A percentile compares a stretch with the other conserved stretches of the same genome.
Conservation (phyloP, 2,329 filamentous ascomycete species). For the Colletotrichum nymphaeae region DNA sequence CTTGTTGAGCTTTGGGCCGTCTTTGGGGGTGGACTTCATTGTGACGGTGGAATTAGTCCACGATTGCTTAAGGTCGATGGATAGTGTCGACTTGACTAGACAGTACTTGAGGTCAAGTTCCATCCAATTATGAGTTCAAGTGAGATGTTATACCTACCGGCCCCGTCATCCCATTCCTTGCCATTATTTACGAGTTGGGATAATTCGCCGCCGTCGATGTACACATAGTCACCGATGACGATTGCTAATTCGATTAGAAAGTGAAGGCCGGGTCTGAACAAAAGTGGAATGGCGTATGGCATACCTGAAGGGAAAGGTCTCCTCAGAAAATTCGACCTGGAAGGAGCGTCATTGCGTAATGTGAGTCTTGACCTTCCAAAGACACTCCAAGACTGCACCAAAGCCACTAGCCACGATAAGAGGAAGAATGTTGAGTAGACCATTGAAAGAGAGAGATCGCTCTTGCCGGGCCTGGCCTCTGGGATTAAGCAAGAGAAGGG, state of each 20-base stretch:
- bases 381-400: background rate
- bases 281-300: background rate
- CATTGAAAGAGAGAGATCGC: too few species aligned
- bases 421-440: background rate
- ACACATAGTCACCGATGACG: constrained; percentile 50
- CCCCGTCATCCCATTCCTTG: too few species aligned
- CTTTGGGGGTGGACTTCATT: too few species aligned
- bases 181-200: constrained; percentile 34
- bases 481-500: background rate
- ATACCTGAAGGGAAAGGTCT: background rate
- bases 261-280: background rate
- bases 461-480: background rate
- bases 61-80: too few species aligned
- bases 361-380: background rate
- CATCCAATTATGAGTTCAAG: too few species aligned
- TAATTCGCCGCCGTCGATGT: constrained; percentile 51
- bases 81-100: too few species aligned
- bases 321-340: background rate
- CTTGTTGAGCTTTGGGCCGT: too few species aligned
- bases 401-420: background rate
- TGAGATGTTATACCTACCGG: too few species aligned
- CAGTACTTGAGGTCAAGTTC: too few species aligned
- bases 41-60: too few species aligned
- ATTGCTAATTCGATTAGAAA: constrained; percentile 36
- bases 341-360: background rate